Evolutionary conservation across 73 alveolate genomes (phyloP).

Genomic region (Paramecium sexaurelia): DNA sequence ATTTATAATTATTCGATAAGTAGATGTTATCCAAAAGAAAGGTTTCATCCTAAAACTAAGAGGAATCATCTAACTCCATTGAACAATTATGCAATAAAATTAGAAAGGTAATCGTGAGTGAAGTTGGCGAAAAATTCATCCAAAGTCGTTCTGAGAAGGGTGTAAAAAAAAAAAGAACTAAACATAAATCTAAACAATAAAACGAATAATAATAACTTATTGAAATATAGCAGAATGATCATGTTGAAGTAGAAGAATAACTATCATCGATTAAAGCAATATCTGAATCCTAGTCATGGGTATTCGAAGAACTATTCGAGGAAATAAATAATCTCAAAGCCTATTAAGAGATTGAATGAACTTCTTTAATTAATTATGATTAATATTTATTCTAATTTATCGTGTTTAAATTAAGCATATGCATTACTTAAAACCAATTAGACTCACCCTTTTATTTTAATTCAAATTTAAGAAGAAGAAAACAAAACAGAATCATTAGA

Average conservation of each 20-base stretch:
- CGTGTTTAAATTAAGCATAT: not conserved
- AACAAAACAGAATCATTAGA: not conserved
- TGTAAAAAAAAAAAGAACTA: not conserved
- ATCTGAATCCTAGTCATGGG: slow-evolving; percentile 7
- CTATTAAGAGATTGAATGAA: slow-evolving; percentile 4
- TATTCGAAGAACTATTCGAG: not conserved
- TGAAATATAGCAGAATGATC: not conserved
- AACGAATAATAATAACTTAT: not conserved
- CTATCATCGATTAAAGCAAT: not conserved
- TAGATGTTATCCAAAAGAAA: not conserved
- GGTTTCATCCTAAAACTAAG: not conserved
- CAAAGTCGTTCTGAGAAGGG: not conserved
- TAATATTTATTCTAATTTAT: not conserved
- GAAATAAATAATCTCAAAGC: not conserved
- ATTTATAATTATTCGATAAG: not conserved
- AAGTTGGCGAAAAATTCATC: not conserved
- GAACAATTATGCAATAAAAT: slow-evolving; percentile 19
- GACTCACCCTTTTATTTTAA: not conserved
- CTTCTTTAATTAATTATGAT: slow-evolving; percentile 6
- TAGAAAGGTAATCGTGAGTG: not conserved
- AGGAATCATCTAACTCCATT: not conserved
- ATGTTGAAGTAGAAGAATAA: not conserved
- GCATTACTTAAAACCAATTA: not conserved
- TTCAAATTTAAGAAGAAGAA: not conserved
- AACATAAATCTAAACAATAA: not conserved